phyloP scores from a whole-genome alignment of 768 basidiomycete species.

The Phanerochaete carnosa region DNA sequence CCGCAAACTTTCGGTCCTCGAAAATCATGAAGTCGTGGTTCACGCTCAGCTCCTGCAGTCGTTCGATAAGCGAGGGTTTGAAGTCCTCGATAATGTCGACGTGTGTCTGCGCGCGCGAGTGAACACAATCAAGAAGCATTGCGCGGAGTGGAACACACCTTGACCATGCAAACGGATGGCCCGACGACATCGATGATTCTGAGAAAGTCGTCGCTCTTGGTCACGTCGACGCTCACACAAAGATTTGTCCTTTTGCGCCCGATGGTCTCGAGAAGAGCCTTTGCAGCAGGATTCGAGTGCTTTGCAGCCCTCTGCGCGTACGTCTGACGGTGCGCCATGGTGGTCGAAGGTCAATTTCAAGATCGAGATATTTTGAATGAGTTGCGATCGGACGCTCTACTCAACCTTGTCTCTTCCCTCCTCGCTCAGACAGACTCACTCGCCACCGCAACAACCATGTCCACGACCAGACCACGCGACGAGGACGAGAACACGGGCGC shows the following conservation, averaged over 20 bases:
- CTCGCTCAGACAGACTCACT: constrained; percentile 1
- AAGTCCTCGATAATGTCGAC: constrained; percentile 96
- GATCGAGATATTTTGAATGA: background rate
- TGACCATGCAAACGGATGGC: constrained; percentile 88
- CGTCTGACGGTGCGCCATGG: constrained; percentile 38
- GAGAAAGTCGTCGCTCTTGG: constrained; percentile 72
- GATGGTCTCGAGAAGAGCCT: constrained; percentile 74
- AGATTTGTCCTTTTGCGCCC: constrained; percentile 88
- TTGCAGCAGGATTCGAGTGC: constrained; percentile 75
- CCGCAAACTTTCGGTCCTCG: constrained; percentile 98
- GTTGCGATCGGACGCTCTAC: background rate
- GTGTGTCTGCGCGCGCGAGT: constrained; percentile 67
- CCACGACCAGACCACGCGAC: constrained; percentile 19
- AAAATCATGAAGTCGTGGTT: constrained; percentile 95
- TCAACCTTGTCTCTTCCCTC: background rate
- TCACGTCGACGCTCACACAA: constrained; percentile 95
- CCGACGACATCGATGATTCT: constrained; percentile 87
- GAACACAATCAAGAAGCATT: background rate
- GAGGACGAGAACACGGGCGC: constrained; percentile 18
- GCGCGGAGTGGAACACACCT: constrained; percentile 45
- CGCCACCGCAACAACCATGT: constrained; percentile 10
- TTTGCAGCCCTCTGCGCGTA: constrained; percentile 60
- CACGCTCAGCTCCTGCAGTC: constrained; percentile 63
- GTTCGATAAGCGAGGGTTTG: constrained; percentile 62
- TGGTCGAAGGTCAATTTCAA: constrained; percentile 24